Evolutionary conservation across 202 grass and related monocot genomes (phyloP), one percentile per base, ranked within the genome.

Genomic region (Zoysia matrella): DNA sequence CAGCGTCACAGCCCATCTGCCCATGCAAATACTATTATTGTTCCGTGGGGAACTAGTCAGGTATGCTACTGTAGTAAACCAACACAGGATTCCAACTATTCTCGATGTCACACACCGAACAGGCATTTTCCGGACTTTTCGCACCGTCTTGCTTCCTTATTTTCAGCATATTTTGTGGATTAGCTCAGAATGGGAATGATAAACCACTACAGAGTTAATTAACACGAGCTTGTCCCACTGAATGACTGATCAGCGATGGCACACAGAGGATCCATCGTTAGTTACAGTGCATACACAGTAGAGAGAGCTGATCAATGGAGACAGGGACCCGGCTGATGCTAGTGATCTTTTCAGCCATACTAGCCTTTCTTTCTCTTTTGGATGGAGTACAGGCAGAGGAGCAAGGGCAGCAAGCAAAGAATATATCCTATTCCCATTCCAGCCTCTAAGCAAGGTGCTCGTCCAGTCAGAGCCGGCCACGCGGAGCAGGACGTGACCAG

Each of bases 391-490:
- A n/a, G 15, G 15, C 4, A 7, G 52, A 64, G 79, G 69, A 79
- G 51, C 46, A 81, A 44, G 43, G 44, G 30, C 82, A 52, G 70
- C 73, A 90, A 80, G 85, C 85, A 93, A 93, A 65, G 69, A 90
- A 93, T 90, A 88, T 68, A 60, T 46, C 63, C 4, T 54, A 86
- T 78, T 89, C 83, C 60, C 48, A 65, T 60, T 63, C 58, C 61
- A 2, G 36, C 15, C 11, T n/a, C 56, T 18, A 49, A 49, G 11
- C 3, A 10, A 30, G 49, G 12, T 40, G 11, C 5, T 49, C 8
- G 2, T 52, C 74, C 88, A 90, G 79, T 57, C 55, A 10, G 4
- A 5, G 0, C 2, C 1, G 0, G 5, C 79, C 88, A 63, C 62
- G 79, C 69, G 69, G 42, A 62, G 63, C 30, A 3, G 52, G 52